phyloP scores from a whole-genome alignment of 2,329 filamentous ascomycete species.

The Cytospora paraplurivora region DNA sequence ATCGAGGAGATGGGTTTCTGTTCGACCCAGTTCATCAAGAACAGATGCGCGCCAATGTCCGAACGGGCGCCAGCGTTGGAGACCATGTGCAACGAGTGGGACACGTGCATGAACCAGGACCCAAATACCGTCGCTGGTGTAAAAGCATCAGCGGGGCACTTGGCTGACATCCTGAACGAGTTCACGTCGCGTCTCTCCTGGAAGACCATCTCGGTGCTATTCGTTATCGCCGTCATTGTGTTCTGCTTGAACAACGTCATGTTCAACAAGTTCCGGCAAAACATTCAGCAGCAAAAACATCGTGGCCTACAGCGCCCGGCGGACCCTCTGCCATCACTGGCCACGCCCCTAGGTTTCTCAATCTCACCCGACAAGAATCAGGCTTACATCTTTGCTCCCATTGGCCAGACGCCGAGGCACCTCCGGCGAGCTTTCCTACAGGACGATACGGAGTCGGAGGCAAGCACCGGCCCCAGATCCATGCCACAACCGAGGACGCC shows the following conservation, averaged over 20 bases:
- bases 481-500: constrained; percentile 51
- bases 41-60: constrained; percentile 67
- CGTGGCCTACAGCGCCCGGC: constrained; percentile 10
- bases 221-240: constrained; percentile 50
- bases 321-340: constrained; percentile 10
- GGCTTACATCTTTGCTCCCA: constrained; percentile 53
- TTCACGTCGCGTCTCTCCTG: constrained; percentile 58
- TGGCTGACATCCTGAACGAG: constrained; percentile 90
- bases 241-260: constrained; percentile 54
- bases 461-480: constrained; percentile 46
- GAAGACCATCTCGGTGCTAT: constrained; percentile 44
- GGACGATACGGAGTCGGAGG: constrained; percentile 56
- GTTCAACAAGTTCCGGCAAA: constrained; percentile 42
- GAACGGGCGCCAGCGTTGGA: constrained; percentile 73
- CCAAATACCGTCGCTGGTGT: constrained; percentile 76
- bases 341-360: constrained; percentile 31
- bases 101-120: constrained; percentile 83
- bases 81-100: constrained; percentile 76
- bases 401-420: constrained; percentile 50
- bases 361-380: constrained; percentile 39
- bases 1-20: constrained; percentile 75
- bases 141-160: constrained; percentile 80
- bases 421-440: constrained; percentile 43
- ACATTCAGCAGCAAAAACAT: constrained; percentile 22
- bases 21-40: constrained; percentile 71